Evolutionary conservation across 169 alveolate species (phyloP).

Genomic region (Plasmodium coatneyi): DNA sequence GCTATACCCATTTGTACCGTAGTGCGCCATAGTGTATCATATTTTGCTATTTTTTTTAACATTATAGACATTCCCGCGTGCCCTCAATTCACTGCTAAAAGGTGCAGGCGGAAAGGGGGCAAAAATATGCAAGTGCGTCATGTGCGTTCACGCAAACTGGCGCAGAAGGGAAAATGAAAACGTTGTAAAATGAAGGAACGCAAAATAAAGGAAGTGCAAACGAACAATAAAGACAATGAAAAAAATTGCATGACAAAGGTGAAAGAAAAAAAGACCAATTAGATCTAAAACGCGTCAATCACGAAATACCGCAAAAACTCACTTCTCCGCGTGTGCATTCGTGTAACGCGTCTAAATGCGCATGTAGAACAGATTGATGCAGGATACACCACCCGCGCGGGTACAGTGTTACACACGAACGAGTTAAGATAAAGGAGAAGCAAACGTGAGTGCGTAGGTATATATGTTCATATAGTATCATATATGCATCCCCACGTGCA

Average conservation of each 20-base stretch:
- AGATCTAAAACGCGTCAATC: not conserved
- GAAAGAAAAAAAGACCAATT: not conserved
- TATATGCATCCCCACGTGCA: not conserved
- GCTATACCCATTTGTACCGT: not conserved
- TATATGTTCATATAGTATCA: not conserved
- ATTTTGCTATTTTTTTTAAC: not conserved
- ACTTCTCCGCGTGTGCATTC: not conserved
- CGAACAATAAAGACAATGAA: not conserved
- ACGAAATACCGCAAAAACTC: not conserved
- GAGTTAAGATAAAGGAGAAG: not conserved
- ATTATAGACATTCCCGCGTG: not conserved
- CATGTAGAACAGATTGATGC: constrained; percentile 2
- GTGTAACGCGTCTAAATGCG: not conserved
- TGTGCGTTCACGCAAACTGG: not conserved
- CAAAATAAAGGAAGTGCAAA: not conserved
- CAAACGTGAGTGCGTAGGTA: not conserved
- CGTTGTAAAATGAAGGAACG: not conserved
- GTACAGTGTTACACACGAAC: not conserved
- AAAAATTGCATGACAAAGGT: not conserved
- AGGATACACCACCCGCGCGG: not conserved
- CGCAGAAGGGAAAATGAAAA: not conserved
- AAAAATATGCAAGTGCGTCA: not conserved
- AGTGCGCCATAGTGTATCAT: not conserved
- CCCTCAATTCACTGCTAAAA: constrained; percentile 10
- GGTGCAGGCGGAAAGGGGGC: constrained; percentile 32